A percentile compares a stretch with the other conserved stretches of the same genome.
phyloP scores from a whole-genome alignment of 2,329 filamentous ascomycete species.

The Aureobasidium uvarum region DNA sequence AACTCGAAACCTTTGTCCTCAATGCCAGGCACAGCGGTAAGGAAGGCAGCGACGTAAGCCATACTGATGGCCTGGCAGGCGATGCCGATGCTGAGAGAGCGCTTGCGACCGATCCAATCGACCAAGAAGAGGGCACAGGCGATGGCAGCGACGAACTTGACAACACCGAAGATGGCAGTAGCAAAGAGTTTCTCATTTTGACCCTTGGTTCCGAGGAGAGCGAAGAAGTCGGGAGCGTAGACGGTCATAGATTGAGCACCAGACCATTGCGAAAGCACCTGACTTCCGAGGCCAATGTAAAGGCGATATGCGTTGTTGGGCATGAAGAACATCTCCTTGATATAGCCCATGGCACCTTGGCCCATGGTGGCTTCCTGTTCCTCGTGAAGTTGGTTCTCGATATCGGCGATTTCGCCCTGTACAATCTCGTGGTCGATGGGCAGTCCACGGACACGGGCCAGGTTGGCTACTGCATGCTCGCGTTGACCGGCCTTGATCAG shows the following conservation, averaged over 20 bases:
- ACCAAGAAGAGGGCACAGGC: slow-evolving; percentile 73
- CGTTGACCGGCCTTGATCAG: slow-evolving; percentile 64
- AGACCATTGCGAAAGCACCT: slow-evolving; percentile 70
- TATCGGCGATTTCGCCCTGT: slow-evolving; percentile 57
- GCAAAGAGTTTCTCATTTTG: slow-evolving; percentile 66
- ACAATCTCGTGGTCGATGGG: slow-evolving; percentile 59
- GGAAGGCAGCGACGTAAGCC: slow-evolving; percentile 52
- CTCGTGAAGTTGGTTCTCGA: slow-evolving; percentile 62
- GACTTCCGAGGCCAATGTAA: slow-evolving; percentile 63
- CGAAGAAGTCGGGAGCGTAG: slow-evolving; percentile 71
- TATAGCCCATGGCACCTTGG: slow-evolving; percentile 58
- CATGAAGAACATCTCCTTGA: slow-evolving; percentile 67
- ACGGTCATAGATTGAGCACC: slow-evolving; percentile 69
- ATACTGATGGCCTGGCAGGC: slow-evolving; percentile 49
- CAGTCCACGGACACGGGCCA: slow-evolving; percentile 58
- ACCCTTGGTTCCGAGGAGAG: slow-evolving; percentile 65
- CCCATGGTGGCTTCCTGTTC: slow-evolving; percentile 69
- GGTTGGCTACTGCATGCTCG: slow-evolving; percentile 58
- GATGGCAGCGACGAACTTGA: slow-evolving; percentile 67
- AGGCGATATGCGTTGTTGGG: slow-evolving; percentile 70
- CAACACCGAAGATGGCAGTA: slow-evolving; percentile 70
- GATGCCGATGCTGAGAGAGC: slow-evolving; percentile 50
- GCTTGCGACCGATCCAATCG: slow-evolving; percentile 71
- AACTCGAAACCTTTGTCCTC: slow-evolving; percentile 49
- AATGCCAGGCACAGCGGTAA: slow-evolving; percentile 57